Evolutionary conservation across 1,284 basidiomycete genomes (phyloP), one percentile per base, ranked within the genome.

Genomic region (Microstroma glucosiphilum): DNA sequence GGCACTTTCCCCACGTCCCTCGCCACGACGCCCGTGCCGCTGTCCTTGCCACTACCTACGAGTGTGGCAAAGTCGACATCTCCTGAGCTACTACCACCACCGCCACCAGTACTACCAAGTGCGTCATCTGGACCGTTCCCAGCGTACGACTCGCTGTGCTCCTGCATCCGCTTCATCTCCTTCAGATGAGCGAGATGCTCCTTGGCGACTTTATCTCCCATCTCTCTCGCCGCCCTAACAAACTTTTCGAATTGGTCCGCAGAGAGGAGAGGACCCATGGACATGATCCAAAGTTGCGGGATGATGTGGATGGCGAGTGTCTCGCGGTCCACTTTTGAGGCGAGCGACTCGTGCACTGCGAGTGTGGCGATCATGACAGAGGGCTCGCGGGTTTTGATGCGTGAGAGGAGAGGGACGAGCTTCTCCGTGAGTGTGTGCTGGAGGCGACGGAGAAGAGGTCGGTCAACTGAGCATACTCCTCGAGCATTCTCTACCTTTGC

Each of bases 301-400:
- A 77, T 71, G 56, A 78, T 69, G 15, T 68, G 65, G 0, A 90
- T 94, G 0, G 94, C 94, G 17, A 96, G 89, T 3, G 92, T 91
- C 80, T 96, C 92, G 54, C 92, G 85, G 70, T 96, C 92, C 3
- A 97, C 89, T 79, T 97, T 98, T 70, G 87, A 85, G 1, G 92
- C 91, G 91, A 97, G 96, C 2, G 90, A 90, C 80, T 96, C 93
- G 80, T 98, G 92, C 0, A 99, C 92, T 9, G 86, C 87, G 49
- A 97, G 82, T 0, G 92, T 96, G 0, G 92, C 91, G 85, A 76
- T 66, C 79, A 80, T 80, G 3, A 80, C 80, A n/a, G 72, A 73
- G 6, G 80, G 77, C 66, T 80, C 83, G 86, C 85, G 96, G 1
- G 94, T 98, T 60, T 94, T 88, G 73, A 98, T 96, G 78, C 92